These are phyloP conservation scores for Abortiporus biennis DNA, from an alignment of 1,284 basidiomycete genomes.

Conservation along the genomic window DNA sequence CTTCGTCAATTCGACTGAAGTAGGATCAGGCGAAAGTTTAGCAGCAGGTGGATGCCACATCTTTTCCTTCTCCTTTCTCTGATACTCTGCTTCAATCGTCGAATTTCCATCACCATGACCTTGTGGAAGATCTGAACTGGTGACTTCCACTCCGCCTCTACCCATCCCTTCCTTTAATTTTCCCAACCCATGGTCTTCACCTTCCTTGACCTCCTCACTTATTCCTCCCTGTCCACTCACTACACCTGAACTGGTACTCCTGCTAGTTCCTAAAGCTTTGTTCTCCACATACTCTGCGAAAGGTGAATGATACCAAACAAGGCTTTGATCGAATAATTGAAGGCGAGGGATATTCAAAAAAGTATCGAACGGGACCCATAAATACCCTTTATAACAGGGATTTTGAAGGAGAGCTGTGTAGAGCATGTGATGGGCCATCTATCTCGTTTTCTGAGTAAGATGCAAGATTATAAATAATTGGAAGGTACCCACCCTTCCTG, in stretches of 20 bases:
- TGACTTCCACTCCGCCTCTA: too few species aligned
- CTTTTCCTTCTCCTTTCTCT: constrained; percentile 13
- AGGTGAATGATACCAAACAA: constrained; percentile 46
- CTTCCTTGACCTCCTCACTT: too few species aligned
- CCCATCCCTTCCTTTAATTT: too few species aligned
- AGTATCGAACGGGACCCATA: constrained; percentile 47
- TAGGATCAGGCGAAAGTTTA: constrained; percentile 33
- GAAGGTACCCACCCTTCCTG: constrained; percentile 32
- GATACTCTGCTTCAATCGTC: too few species aligned
- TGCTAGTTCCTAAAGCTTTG: constrained; percentile 26
- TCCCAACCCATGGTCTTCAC: too few species aligned
- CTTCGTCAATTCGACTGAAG: constrained; percentile 28
- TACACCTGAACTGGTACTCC: too few species aligned
- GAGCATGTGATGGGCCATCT: constrained; percentile 51
- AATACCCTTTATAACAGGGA: constrained; percentile 43
- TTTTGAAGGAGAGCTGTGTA: constrained; percentile 38
- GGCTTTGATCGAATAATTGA: constrained; percentile 35
- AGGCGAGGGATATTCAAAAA: constrained; percentile 44
- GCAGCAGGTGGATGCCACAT: constrained; percentile 28
- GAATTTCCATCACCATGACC: too few species aligned
- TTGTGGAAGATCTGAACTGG: too few species aligned
- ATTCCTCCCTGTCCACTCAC: too few species aligned
- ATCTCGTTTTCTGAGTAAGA: neutral
- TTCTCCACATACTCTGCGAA: constrained; percentile 37
- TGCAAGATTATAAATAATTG: neutral